phyloP scores from a whole-genome alignment of 306 rosid genomes.

The Cyamopsis tetragonoloba region DNA sequence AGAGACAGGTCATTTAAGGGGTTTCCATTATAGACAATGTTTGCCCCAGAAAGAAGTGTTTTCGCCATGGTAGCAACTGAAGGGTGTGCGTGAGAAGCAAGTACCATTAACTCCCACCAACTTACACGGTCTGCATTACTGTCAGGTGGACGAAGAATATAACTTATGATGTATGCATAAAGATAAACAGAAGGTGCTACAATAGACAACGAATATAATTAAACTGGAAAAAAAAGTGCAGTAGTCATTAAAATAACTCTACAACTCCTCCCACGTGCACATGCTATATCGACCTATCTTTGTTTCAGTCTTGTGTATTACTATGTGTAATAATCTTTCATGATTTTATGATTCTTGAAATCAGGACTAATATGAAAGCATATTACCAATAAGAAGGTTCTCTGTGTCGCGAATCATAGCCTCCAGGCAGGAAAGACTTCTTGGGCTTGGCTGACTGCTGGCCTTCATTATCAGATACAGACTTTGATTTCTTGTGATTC shows the following conservation, averaged over 20 bases:
- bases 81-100: conserved; percentile 90
- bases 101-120: conserved; percentile 92
- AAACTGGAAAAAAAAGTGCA: not conserved
- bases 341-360: not conserved
- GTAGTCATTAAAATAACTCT: not conserved
- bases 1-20: conserved; percentile 76
- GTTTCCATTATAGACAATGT: conserved; percentile 86
- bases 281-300: not conserved
- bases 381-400: conserved; percentile 82
- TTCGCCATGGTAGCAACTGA: conserved; percentile 89
- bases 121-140: conserved; percentile 88
- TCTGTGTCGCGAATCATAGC: conserved; percentile 76
- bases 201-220: not conserved
- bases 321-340: not conserved
- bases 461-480: conserved; percentile 25
- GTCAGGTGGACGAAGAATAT: conserved; percentile 25
- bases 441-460: conserved; percentile 38
- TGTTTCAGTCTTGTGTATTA: not conserved
- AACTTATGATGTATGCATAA: not conserved
- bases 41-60: conserved; percentile 87
- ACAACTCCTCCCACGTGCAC: not conserved
- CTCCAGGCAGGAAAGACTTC: conserved; percentile 65
- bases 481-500: conserved; percentile 22
- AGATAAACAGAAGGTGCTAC: not conserved
- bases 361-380: not conserved